A percentile compares a stretch with the other conserved stretches of the same genome.
Conservation (phyloP, 441 rosid genomes). For the Euphorbia celastroides region DNA sequence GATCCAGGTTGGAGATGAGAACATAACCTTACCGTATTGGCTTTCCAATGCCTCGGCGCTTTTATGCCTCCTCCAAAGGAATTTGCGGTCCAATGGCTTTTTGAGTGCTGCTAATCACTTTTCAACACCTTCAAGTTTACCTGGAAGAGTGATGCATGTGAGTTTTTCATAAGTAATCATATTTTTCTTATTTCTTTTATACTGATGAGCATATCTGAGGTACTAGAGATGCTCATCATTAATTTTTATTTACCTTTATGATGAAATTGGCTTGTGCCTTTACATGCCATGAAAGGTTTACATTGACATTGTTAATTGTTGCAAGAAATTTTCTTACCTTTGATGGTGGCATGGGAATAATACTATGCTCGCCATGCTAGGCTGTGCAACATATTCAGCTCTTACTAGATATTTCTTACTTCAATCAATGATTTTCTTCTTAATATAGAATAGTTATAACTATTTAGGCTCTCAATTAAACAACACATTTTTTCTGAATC, state of each 20-base stretch:
- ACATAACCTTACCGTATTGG: conserved; percentile 77
- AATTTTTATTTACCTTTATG: not conserved
- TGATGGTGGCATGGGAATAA: not conserved
- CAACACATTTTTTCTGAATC: not conserved
- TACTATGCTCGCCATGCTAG: not conserved
- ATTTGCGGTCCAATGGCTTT: conserved; percentile 75
- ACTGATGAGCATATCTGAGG: not conserved
- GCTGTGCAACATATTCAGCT: not conserved
- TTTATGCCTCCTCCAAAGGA: conserved; percentile 87
- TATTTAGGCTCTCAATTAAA: not conserved
- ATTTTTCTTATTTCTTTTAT: not conserved
- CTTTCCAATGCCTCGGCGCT: conserved; percentile 90
- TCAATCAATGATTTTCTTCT: no score
- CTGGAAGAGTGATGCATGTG: conserved; percentile 73
- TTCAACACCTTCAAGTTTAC: conserved; percentile 46
- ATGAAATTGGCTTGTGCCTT: not conserved
- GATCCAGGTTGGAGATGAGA: conserved; percentile 80
- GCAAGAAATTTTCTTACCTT: not conserved
- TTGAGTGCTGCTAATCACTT: conserved; percentile 52
- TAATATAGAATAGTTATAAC: not conserved
- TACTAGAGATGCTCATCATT: not conserved
- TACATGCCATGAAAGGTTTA: not conserved
- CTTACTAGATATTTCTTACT: not conserved
- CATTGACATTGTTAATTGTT: not conserved
- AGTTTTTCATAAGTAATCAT: conserved; percentile 18